phyloP scores from a whole-genome alignment of 2,329 filamentous ascomycete species.

The Helotiales sp. region DNA sequence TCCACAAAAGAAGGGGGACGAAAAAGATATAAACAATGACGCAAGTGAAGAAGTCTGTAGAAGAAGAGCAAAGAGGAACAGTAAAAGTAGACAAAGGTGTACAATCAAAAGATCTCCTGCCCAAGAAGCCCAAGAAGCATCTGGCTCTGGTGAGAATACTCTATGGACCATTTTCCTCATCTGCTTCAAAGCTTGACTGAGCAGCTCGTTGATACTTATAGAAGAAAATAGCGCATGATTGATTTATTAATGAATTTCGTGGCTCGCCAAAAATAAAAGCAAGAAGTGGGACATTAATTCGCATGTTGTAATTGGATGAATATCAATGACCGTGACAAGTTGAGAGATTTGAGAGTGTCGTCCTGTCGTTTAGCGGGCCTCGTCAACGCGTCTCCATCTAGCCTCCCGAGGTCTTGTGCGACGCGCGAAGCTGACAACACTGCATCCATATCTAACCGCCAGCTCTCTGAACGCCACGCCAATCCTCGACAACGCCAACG shows the following conservation, averaged over 20 bases:
- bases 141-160: neutral
- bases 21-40: neutral
- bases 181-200: neutral
- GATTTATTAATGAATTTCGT: too few species aligned
- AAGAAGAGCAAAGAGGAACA: neutral
- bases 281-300: too few species aligned
- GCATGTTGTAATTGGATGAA: neutral
- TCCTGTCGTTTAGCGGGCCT: slow-evolving; percentile 1
- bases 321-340: neutral
- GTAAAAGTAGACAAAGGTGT: neutral
- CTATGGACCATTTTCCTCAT: neutral
- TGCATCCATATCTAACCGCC: slow-evolving; percentile 13
- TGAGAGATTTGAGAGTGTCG: too few species aligned
- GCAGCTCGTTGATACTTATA: neutral
- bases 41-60: too few species aligned
- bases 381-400: slow-evolving; percentile 12
- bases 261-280: too few species aligned
- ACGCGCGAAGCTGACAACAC: slow-evolving; percentile 17
- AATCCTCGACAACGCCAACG: neutral
- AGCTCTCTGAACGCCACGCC: neutral
- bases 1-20: too few species aligned
- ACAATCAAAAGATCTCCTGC: neutral
- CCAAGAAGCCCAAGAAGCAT: neutral
- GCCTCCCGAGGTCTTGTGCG: slow-evolving; percentile 5
- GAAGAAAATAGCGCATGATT: too few species aligned